Percentiles rank a stretch among this genome's conserved stretches.
Evolutionary conservation across 2,329 filamentous ascomycete genomes (phyloP).

Genomic region (Dactylellina sp.): DNA sequence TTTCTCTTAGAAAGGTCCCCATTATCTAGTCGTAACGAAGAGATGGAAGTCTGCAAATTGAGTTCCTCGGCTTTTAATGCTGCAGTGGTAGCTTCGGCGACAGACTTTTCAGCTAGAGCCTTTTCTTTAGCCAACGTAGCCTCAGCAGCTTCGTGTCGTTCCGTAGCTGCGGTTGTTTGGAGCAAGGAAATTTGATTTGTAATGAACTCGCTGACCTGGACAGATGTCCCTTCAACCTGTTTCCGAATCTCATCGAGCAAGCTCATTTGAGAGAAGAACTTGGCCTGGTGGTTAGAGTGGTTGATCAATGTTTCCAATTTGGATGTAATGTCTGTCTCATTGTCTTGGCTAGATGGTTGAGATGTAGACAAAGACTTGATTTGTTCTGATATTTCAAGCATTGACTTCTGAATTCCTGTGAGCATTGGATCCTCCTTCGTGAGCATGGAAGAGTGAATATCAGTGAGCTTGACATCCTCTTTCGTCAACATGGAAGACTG

Average conservation of each 20-base stretch:
- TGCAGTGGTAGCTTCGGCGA: slow-evolving; percentile 66
- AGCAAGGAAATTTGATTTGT: slow-evolving; percentile 72
- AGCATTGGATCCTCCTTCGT: slow-evolving; percentile 44
- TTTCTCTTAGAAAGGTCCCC: slow-evolving; percentile 83
- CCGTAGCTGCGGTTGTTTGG: slow-evolving; percentile 57
- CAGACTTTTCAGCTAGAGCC: slow-evolving; percentile 74
- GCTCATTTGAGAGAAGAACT: slow-evolving; percentile 79
- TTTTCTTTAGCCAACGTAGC: slow-evolving; percentile 84
- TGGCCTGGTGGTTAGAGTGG: slow-evolving; percentile 74
- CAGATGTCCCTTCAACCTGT: slow-evolving; percentile 84
- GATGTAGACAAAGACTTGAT: slow-evolving; percentile 26
- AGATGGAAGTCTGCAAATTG: slow-evolving; percentile 67
- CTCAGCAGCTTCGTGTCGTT: slow-evolving; percentile 73
- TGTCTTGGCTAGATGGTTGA: slow-evolving; percentile 26
- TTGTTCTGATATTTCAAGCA: slow-evolving; percentile 39
- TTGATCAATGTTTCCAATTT: slow-evolving; percentile 70
- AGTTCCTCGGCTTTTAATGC: slow-evolving; percentile 67
- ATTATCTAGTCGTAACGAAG: slow-evolving; percentile 73
- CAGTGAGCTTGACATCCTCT: slow-evolving; percentile 24
- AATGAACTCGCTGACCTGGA: slow-evolving; percentile 85
- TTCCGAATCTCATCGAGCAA: slow-evolving; percentile 89
- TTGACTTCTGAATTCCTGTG: slow-evolving; percentile 27
- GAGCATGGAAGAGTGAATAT: slow-evolving; percentile 44
- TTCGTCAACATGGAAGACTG: slow-evolving; percentile 44
- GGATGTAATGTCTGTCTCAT: slow-evolving; percentile 60